Base-by-base conservation (phyloP, 257 asterid genomes). In the Pogostemon cablin region DNA sequence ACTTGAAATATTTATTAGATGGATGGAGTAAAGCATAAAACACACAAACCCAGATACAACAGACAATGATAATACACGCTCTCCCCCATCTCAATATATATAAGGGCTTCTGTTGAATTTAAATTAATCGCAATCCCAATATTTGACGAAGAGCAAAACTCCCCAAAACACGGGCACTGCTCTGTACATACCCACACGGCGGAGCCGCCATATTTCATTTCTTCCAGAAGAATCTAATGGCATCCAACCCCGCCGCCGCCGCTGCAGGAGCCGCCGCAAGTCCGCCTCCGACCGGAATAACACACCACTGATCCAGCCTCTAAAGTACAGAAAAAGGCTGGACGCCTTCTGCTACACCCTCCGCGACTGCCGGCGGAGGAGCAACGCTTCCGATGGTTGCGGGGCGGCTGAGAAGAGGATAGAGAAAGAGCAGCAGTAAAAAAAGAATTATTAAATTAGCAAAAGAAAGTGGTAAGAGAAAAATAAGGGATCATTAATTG, bases 191-290 rank as follows among this genome's bases (percentile, higher is more conserved):
- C 15, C 15, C 15, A 15, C 15, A 15, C 15, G 15, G 15, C 0
- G 47, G 47, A 43, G 47, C 2, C 9, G 15, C 9, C 20, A 11
- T 59, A 68, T 71, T 82, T 61, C 80, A 44, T 57, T 68, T 40
- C 60, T 7, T 72, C 83, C 64, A 85, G 92, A 81, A 79, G 75
- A 55, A 77, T 80, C 32, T 88, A 83, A 75, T 85, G 97, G 91
- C 88, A 83, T 39, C 88, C 95, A 50, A 60, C 86, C 2, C 90
- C 86, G 41, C 87, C 93, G 50, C 96, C 85, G 89, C 47, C 61
- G 87, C 58, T 81, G 97, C 4, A 69, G 92, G 25, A 72, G 67
- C 62, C 89, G 90, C 71, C 87, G 90, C n/a, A 87, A 83, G 69
- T 85, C 11, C 43, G 53, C 64, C 82, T 43, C 49, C 49, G 3